phyloP scores from a whole-genome alignment of 2,329 filamentous ascomycete genomes.

The Acrodontium crateriforme region DNA sequence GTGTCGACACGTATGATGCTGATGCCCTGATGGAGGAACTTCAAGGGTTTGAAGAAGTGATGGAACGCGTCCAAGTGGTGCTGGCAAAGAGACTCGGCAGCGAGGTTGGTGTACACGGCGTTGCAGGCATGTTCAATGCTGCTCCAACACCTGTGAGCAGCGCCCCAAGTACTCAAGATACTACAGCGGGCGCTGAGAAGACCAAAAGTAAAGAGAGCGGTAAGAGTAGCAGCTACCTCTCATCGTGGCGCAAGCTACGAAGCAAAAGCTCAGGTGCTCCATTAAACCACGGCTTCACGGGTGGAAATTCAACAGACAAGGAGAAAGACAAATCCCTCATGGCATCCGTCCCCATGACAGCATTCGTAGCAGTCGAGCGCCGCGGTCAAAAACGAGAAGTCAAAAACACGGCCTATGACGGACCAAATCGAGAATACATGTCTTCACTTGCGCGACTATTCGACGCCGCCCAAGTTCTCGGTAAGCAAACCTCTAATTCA shows the following conservation, averaged over 20 bases:
- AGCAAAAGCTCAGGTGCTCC: conserved; percentile 68
- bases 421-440: conserved; percentile 87
- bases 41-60: conserved; percentile 69
- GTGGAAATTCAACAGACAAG: conserved; percentile 26
- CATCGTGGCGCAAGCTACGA: conserved; percentile 79
- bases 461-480: conserved; percentile 82
- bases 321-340: conserved; percentile 47
- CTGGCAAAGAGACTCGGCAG: conserved; percentile 77
- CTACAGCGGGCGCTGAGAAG: conserved; percentile 25
- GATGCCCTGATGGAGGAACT: conserved; percentile 90
- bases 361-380: conserved; percentile 50
- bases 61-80: conserved; percentile 70
- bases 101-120: conserved; percentile 74
- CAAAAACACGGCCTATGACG: conserved; percentile 54
- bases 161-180: conserved; percentile 14
- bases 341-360: conserved; percentile 47
- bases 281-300: conserved; percentile 12
- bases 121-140: conserved; percentile 62
- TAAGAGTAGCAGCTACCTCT: conserved; percentile 65
- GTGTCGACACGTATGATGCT: conserved; percentile 78
- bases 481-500: conserved; percentile 38
- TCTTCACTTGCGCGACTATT: conserved; percentile 76
- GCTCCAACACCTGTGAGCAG: conserved; percentile 25
- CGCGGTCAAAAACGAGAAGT: conserved; percentile 38
- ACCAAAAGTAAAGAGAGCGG: conserved; percentile 43